Conservation (phyloP, 495 filamentous ascomycete genomes). For the Penicillium turbatum region DNA sequence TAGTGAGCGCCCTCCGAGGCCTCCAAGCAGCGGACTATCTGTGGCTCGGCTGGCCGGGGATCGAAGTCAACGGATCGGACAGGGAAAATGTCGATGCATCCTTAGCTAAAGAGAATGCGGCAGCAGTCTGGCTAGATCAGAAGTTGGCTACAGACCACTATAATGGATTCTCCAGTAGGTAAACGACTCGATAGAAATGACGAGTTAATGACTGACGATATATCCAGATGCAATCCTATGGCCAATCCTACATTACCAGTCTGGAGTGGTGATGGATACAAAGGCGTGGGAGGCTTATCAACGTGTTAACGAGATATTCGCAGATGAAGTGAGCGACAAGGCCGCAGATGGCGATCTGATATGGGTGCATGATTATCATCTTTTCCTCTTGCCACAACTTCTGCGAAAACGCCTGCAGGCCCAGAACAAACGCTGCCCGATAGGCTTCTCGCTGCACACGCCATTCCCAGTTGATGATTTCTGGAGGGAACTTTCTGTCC, state of each 20-base stretch:
- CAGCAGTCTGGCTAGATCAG: constrained; percentile 39
- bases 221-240: constrained; percentile 75
- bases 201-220: too few species aligned
- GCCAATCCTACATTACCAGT: constrained; percentile 95
- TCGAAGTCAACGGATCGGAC: constrained; percentile 49
- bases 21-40: too few species aligned
- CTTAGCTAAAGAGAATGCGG: constrained; percentile 47
- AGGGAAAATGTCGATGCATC: constrained; percentile 43
- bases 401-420: constrained; percentile 69
- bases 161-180: constrained; percentile 55
- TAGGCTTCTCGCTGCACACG: constrained; percentile 94
- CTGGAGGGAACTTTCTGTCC: constrained; percentile 85
- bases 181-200: background rate
- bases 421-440: constrained; percentile 69
- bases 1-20: too few species aligned
- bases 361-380: constrained; percentile 96
- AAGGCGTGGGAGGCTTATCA: constrained; percentile 80
- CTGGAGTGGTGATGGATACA: constrained; percentile 85
- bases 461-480: constrained; percentile 92
- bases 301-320: constrained; percentile 88
- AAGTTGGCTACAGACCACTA: constrained; percentile 46
- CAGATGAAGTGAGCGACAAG: constrained; percentile 66
- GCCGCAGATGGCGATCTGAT: constrained; percentile 76
- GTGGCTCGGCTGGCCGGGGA: constrained; percentile 92
- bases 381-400: constrained; percentile 86